A percentile compares a stretch with the other conserved stretches of the same genome.
Evolutionary conservation across 371 early-diverging fungal species (phyloP).

Genomic region (Actinomucor elegans): DNA sequence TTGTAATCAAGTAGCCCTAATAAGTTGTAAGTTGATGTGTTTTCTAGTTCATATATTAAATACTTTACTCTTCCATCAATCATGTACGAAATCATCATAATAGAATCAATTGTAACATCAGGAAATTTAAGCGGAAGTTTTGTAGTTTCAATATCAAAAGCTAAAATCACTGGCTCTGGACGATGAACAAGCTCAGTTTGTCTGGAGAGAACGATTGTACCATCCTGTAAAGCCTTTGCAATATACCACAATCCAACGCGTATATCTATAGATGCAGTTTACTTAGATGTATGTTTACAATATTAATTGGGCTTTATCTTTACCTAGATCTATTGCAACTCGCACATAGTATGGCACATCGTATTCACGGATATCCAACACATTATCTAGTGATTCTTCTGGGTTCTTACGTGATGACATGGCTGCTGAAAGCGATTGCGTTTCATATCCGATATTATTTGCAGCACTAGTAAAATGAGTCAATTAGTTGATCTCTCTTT

Average conservation of each 20-base stretch:
- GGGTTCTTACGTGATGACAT: constrained; percentile 37
- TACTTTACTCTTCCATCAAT: constrained; percentile 90
- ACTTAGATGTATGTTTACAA: too few relatives aligned
- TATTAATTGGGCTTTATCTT: not conserved
- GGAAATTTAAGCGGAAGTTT: constrained; percentile 99
- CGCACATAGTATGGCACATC: constrained; percentile 94
- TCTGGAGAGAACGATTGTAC: constrained; percentile 63
- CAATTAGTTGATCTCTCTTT: not conserved
- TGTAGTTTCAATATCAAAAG: constrained; percentile 99
- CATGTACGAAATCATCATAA: constrained; percentile 99
- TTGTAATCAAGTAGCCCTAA: constrained; percentile 96
- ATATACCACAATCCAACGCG: constrained; percentile 98
- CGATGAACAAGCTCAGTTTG: constrained; percentile 90
- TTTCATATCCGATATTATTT: constrained; percentile 33
- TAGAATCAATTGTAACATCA: constrained; percentile 87
- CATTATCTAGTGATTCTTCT: constrained; percentile 52
- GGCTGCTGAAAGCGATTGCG: constrained; percentile 13
- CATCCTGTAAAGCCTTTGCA: constrained; percentile 57
- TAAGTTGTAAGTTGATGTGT: too few relatives aligned
- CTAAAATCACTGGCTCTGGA: constrained; percentile 94
- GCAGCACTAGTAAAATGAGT: constrained; percentile 29
- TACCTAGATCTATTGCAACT: constrained; percentile 90
- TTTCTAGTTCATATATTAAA: too few relatives aligned
- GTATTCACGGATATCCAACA: constrained; percentile 91
- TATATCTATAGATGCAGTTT: constrained; percentile 56